Evolutionary conservation across 2,329 filamentous ascomycete genomes (phyloP), one percentile per base, ranked within the genome.

Genomic region (Basipetospora sp.): DNA sequence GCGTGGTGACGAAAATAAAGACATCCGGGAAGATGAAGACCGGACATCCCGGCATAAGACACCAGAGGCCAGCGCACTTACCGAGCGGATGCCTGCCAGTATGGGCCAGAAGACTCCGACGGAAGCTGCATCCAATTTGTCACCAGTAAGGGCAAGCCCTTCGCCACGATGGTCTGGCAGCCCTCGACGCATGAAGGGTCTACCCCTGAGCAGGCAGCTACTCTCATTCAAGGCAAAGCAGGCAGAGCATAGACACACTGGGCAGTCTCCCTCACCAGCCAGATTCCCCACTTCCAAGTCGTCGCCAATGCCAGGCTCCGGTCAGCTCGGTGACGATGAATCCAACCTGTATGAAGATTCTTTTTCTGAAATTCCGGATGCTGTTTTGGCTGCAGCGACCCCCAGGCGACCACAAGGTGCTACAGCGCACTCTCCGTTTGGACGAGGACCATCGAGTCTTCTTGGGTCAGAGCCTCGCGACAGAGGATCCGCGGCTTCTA

Each of bases 281-380:
- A 19, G 20, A 8, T 39, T 39, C 31, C 15, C 30, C 10, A 19
- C 20, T 13, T 34, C 32, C 11, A 14, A 16, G 4, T 4, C 4
- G 5, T 34, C 30, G 8, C 19, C 32, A 4, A 33, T 30, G 11
- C 35, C 26, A 2, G 26, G 25, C 26, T 39, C 48, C 20, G 42
- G 31, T 4, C 33, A 28, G 8, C 36, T 44, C 1, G 48, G 48
- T 3, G 46, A 52, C 2, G 51, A 57, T 2, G 53, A 58, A 16
- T 49, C 53, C 3, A 53, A 51, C 28, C 35, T 51, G 19, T 68
- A 71, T 31, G 65, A 72, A 1, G 69, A 74, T 43, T 71, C 68
- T 0, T 74, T 74, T 44, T 74, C 69, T 0, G 67, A 71, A 36
- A 69, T 74, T 13, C 67, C 70, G 1, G 61, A 67, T 13, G 58